Evolutionary conservation across 768 basidiomycete species (phyloP), one percentile per base, ranked within the genome.

Genomic region (Tricholoma terreum): DNA sequence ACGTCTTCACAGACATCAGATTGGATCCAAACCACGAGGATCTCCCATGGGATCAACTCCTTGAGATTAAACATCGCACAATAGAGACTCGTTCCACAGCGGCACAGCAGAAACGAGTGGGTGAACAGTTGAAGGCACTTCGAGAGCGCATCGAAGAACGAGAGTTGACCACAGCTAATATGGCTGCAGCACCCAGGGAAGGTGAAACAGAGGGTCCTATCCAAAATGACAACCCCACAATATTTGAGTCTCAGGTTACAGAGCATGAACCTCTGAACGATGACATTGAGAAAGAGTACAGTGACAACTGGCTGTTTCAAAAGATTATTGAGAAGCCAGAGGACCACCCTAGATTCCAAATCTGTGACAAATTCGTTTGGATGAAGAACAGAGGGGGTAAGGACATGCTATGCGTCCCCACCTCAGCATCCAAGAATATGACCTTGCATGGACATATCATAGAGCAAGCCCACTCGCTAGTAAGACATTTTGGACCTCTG

Each of bases 401-500:
- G 6, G 24, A 27, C 6, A 6, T 27, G 3, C 24, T 27, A 6
- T 27, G 24, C 24, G 24, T 27, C 6, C 24, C 24, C 24, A 27
- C 24, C 2, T 27, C 24, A 3, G 15, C 36, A 14, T 35, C 34
- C 8, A 35, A 35, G 9, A 14, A 14, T 35, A 35, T 10, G 9
- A 17, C 49, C 19, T 9, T 63, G 40, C 42, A 62, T 15, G 61
- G 55, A 10, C 56, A 7, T 6, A 58, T 60, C 1, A 49, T 71
- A 4, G 50, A 57, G 7, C 57, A 70, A 11, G 70, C 69, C 0
- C 75, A 77, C 51, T 9, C 12, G 0, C 57, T 63, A 0, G 54
- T 78, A 0, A 75, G 75, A 0, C 75, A 77, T 46, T 68, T 73
- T n/a, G 65, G 73, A 0, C 12, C 46, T 0, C 62, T 67, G 4